Evolutionary conservation across 345 rosid species (phyloP), one percentile per base, ranked within the genome.

Genomic region (Corchorus olitorius): DNA sequence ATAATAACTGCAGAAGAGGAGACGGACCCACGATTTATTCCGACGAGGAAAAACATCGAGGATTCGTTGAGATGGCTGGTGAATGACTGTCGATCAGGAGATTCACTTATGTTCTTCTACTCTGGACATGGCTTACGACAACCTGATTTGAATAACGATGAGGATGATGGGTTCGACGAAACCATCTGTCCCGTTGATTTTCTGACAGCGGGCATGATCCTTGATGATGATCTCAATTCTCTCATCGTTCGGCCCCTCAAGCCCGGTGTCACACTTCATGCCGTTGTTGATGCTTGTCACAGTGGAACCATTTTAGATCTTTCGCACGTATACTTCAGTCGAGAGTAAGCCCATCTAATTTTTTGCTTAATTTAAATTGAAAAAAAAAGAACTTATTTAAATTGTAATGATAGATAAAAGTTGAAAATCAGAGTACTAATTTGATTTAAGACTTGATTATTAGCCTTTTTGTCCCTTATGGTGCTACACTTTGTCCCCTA

Each of bases 291-390:
- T 78, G 86, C 92, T 65, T 90, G 94, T 70, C 94, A 90, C 54
- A 90, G 94, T 54, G 92, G 91, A 56, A 90, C 94, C 16, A 77
- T 89, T 35, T 88, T 90, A 17, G 94, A 90, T 78, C 88, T 90
- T 22, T 45, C 77, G 2, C 20, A 79, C 46, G 75, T 83, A 5
- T 90, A 87, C 81, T 55, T 78, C 77, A 65, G 35, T 33, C 8
- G 20, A 8, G 9, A 3, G 92, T 87, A 79, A 83, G 86, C 72
- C 33, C 5, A 54, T 27, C 27, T 27, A 27, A 27, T 27, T 27
- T n/a, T n/a, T n/a, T n/a, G n/a, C n/a, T n/a, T n/a, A n/a, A n/a
- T n/a, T n/a, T n/a, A n/a, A n/a, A n/a, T n/a, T n/a, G n/a, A n/a
- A n/a, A n/a, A n/a, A n/a, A n/a, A n/a, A n/a, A n/a, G n/a, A n/a